These are phyloP conservation scores for Apophysomyces variabilis DNA, from an alignment of 371 early-diverging fungal genomes.

Conservation along the genomic window DNA sequence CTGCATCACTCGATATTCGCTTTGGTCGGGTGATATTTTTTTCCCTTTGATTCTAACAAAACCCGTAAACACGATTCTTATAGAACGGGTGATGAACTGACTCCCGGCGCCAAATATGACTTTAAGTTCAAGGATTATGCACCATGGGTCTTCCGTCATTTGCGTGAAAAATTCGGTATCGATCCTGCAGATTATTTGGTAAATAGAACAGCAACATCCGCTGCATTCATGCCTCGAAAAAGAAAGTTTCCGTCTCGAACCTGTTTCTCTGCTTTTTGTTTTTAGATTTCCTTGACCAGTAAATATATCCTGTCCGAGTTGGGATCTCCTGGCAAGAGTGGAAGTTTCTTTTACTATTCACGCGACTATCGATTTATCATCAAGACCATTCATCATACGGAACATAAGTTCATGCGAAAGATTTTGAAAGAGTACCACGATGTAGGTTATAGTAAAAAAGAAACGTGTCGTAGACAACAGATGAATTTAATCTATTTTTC, in stretches of 20 bases:
- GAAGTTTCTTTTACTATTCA: slow-evolving; percentile 97
- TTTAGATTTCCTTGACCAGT: slow-evolving; percentile 88
- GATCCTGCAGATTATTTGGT: slow-evolving; percentile 95
- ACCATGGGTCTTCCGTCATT: slow-evolving; percentile 93
- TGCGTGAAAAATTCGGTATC: slow-evolving; percentile 87
- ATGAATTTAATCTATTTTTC: slow-evolving; percentile 1
- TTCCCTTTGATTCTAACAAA: background rate
- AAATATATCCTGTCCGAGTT: slow-evolving; percentile 96
- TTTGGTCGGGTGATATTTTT: background rate
- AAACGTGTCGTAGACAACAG: background rate
- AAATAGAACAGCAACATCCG: slow-evolving; percentile 17
- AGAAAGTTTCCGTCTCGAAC: background rate
- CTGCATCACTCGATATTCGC: too few relatives aligned
- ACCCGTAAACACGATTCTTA: background rate
- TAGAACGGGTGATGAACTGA: slow-evolving; percentile 92
- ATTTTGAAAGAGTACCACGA: slow-evolving; percentile 88
- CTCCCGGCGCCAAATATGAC: slow-evolving; percentile 93
- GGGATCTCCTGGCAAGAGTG: slow-evolving; percentile 96
- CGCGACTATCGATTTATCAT: slow-evolving; percentile 98
- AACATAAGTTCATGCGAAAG: slow-evolving; percentile 91
- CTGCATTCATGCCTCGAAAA: background rate
- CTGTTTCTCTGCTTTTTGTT: background rate
- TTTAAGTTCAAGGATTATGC: slow-evolving; percentile 99
- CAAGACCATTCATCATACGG: slow-evolving; percentile 95
- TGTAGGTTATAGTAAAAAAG: slow-evolving; percentile 38